A percentile compares a stretch with the other conserved stretches of the same genome.
Conservation (phyloP, 345 rosid genomes). For the Citrus unshiu region DNA sequence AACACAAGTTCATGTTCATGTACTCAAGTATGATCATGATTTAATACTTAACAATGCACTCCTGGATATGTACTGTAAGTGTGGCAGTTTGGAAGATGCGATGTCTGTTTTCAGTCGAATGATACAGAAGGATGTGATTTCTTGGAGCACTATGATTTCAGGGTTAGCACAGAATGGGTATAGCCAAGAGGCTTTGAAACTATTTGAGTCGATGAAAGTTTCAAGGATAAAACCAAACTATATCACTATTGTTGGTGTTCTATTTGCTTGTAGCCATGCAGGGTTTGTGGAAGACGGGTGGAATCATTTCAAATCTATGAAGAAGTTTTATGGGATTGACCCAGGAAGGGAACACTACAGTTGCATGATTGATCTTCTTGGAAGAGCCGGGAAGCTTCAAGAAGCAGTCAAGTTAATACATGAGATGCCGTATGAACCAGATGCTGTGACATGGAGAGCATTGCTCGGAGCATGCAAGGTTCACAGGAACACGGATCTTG, state of each 20-base stretch:
- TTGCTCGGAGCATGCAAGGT: slow-evolving; percentile 66
- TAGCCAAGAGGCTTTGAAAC: slow-evolving; percentile 52
- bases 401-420: slow-evolving; percentile 56
- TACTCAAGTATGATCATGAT: slow-evolving; percentile 56
- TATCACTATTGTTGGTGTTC: slow-evolving; percentile 54
- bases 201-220: slow-evolving; percentile 52
- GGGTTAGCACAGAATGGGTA: slow-evolving; percentile 73
- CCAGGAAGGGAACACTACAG: slow-evolving; percentile 72
- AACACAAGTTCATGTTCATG: slow-evolving; percentile 67
- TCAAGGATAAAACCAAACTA: slow-evolving; percentile 55
- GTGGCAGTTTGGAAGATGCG: slow-evolving; percentile 69
- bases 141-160: slow-evolving; percentile 82
- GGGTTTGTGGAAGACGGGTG: slow-evolving; percentile 62
- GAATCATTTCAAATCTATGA: slow-evolving; percentile 60
- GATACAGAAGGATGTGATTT: slow-evolving; percentile 59
- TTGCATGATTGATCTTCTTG: slow-evolving; percentile 77
- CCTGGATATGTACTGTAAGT: slow-evolving; percentile 73
- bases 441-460: slow-evolving; percentile 28
- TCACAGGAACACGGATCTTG: slow-evolving; percentile 50
- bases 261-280: slow-evolving; percentile 79
- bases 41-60: slow-evolving; percentile 67
- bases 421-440: slow-evolving; percentile 59
- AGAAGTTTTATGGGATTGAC: slow-evolving; percentile 48
- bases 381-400: slow-evolving; percentile 62
- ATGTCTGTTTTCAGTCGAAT: slow-evolving; percentile 37